A percentile compares a stretch with the other conserved stretches of the same genome.
phyloP scores from a whole-genome alignment of 768 basidiomycete genomes.

The Tylopilus cervinicoccineus region DNA sequence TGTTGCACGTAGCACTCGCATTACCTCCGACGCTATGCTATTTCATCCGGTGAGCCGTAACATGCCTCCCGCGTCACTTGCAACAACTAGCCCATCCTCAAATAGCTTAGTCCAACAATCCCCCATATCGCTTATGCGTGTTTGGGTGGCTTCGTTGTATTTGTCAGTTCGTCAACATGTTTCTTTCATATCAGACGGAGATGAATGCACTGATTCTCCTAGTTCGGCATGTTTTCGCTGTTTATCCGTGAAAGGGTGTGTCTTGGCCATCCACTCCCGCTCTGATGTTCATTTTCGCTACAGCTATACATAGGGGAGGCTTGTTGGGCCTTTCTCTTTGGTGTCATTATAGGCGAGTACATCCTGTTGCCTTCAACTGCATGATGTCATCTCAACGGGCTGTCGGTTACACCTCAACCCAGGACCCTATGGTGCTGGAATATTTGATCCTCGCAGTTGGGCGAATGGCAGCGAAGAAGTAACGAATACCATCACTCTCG shows the following conservation, averaged over 20 bases:
- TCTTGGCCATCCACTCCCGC: neutral
- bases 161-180: conserved; percentile 40
- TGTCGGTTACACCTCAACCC: conserved; percentile 1
- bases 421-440: conserved; percentile 80
- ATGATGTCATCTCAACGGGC: conserved; percentile 5
- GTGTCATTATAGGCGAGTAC: conserved; percentile 76
- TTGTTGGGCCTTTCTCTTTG: conserved; percentile 90
- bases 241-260: conserved; percentile 81
- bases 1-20: neutral
- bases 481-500: conserved; percentile 80
- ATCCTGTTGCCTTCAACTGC: neutral
- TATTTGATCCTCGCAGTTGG: conserved; percentile 85
- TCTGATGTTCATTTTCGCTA: conserved; percentile 5
- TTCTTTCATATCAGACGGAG: neutral
- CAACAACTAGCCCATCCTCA: conserved; percentile 2
- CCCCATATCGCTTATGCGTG: conserved; percentile 78
- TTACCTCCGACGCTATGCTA: conserved; percentile 36
- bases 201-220: neutral
- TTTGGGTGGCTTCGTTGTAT: conserved; percentile 76
- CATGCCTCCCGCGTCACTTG: neutral
- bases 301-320: conserved; percentile 95
- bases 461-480: conserved; percentile 42
- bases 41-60: conserved; percentile 45
- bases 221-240: conserved; percentile 96
- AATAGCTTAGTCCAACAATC: conserved; percentile 45